These are phyloP conservation scores for Amanita fuliginea DNA, from an alignment of 768 basidiomycete species.

Conservation along the genomic window DNA sequence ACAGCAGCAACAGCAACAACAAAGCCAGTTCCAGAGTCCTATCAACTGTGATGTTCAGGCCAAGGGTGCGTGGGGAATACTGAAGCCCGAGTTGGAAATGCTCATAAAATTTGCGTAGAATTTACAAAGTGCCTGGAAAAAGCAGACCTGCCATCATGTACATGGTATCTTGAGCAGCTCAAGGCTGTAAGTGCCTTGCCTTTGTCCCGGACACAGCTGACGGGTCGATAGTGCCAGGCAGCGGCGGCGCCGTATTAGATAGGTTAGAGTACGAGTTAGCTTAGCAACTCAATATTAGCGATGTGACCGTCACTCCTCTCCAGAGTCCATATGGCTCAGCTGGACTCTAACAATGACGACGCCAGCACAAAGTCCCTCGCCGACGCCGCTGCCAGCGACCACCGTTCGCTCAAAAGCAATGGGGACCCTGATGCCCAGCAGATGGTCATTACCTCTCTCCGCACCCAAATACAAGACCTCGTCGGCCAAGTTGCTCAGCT, in stretches of 20 bases:
- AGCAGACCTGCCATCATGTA: constrained; percentile 68
- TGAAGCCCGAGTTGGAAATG: neutral
- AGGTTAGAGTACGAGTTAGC: neutral
- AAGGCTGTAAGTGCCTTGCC: constrained; percentile 55
- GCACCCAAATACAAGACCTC: constrained; percentile 74
- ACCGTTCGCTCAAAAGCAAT: constrained; percentile 1
- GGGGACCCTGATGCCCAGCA: constrained; percentile 60
- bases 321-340: neutral
- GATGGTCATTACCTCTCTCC: constrained; percentile 72
- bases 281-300: neutral
- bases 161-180: constrained; percentile 81
- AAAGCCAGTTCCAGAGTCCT: constrained; percentile 30
- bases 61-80: constrained; percentile 40
- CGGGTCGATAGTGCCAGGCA: constrained; percentile 51
- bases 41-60: constrained; percentile 69
- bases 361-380: neutral
- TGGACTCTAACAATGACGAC: neutral
- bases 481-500: constrained; percentile 85
- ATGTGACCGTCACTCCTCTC: neutral
- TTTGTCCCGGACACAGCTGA: neutral
- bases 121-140: constrained; percentile 82
- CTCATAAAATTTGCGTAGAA: constrained; percentile 28
- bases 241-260: constrained; percentile 35
- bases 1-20: constrained; percentile 12
- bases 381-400: neutral